phyloP scores from a whole-genome alignment of 306 rosid species.

The Cucurbita ficifolia region DNA sequence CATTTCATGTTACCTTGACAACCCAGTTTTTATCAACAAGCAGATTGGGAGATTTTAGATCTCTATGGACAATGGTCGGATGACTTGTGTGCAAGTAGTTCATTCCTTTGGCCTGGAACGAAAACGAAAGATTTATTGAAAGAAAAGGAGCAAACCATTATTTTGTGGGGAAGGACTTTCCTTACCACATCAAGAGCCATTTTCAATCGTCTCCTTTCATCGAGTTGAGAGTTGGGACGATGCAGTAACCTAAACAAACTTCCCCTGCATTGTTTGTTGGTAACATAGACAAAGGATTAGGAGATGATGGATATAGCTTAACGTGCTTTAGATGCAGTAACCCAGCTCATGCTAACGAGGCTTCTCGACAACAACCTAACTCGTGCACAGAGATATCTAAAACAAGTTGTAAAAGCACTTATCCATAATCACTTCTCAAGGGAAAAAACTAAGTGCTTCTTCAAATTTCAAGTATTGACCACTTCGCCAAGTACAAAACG shows the following conservation, averaged over 20 bases:
- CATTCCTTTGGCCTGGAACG: slow-evolving; percentile 90
- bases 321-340: slow-evolving; percentile 6
- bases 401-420: not conserved
- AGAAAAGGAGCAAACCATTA: not conserved
- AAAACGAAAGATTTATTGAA: not conserved
- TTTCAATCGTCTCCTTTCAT: slow-evolving; percentile 79
- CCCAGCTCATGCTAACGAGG: not conserved
- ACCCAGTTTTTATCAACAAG: slow-evolving; percentile 97
- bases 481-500: not conserved
- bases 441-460: not conserved
- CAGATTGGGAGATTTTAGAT: slow-evolving; percentile 90
- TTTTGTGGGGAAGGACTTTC: slow-evolving; percentile 3
- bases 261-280: slow-evolving; percentile 47
- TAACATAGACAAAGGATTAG: slow-evolving; percentile 15
- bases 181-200: slow-evolving; percentile 99
- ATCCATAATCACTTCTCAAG: not conserved
- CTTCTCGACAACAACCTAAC: not conserved
- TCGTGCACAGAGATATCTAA: not conserved
- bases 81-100: slow-evolving; percentile 96
- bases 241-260: slow-evolving; percentile 83
- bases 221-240: slow-evolving; percentile 80
- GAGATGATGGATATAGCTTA: slow-evolving; percentile 5
- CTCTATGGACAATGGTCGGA: slow-evolving; percentile 95
- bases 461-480: not conserved
- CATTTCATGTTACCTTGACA: slow-evolving; percentile 49